phyloP scores from a whole-genome alignment of 805 yeast species.

The Cyberlindnera sargentensis region DNA sequence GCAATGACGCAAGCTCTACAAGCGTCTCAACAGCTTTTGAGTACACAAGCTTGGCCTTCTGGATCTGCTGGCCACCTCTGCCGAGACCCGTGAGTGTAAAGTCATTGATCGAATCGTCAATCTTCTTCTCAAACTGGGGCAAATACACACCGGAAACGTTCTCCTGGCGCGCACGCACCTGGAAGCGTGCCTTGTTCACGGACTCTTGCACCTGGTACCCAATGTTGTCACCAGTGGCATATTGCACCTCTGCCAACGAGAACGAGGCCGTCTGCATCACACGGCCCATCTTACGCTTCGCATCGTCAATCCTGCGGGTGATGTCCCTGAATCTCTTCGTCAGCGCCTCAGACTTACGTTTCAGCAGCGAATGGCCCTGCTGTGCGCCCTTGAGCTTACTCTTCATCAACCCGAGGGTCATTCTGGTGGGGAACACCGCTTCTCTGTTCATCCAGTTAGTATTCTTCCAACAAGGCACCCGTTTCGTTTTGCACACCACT shows the following conservation, averaged over 20 bases:
- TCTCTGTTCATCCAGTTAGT: constrained; percentile 44
- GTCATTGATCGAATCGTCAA: constrained; percentile 83
- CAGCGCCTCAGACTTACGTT: constrained; percentile 94
- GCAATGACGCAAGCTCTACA: constrained; percentile 92
- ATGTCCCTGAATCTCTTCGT: constrained; percentile 95
- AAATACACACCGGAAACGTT: constrained; percentile 93
- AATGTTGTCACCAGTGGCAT: constrained; percentile 95
- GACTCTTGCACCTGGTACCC: constrained; percentile 94
- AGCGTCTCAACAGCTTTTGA: constrained; percentile 95
- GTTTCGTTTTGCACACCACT: constrained; percentile 1
- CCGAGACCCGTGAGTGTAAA: constrained; percentile 96
- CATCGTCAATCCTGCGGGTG: constrained; percentile 74
- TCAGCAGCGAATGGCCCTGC: constrained; percentile 88
- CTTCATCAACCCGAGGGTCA: constrained; percentile 95
- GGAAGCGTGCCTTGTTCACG: constrained; percentile 85
- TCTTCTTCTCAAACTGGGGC: constrained; percentile 84
- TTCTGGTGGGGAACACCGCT: constrained; percentile 95
- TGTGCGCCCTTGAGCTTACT: constrained; percentile 94
- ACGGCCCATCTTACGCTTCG: constrained; percentile 95
- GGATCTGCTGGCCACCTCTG: constrained; percentile 97
- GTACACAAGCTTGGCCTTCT: constrained; percentile 87
- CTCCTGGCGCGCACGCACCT: constrained; percentile 87
- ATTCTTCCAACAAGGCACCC: too few species aligned
- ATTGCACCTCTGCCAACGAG: constrained; percentile 93
- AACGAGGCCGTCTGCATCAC: constrained; percentile 98